Percentiles rank a stretch among this genome's conserved stretches.
phyloP scores from a whole-genome alignment of 331 rosid genomes.

The Dryas integrifolia region DNA sequence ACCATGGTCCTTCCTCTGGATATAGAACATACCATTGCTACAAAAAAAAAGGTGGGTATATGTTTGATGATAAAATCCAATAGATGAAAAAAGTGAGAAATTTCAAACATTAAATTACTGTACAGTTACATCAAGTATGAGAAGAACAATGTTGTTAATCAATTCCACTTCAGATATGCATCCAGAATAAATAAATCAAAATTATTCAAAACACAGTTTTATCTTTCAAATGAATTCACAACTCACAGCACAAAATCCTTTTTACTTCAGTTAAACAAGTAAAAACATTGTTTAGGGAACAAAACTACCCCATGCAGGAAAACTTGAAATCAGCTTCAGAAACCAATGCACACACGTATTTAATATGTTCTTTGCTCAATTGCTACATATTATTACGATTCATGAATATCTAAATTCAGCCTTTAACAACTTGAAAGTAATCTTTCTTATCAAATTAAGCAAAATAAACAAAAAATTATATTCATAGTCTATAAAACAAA shows the following conservation, averaged over 20 bases:
- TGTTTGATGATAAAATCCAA: conserved; percentile 25
- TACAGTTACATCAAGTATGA: not conserved
- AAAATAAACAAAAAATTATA: not conserved
- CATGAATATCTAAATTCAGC: not conserved
- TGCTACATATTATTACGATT: not conserved
- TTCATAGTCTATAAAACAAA: not conserved
- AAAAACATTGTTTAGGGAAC: not conserved
- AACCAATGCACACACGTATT: not conserved
- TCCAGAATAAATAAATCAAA: not conserved
- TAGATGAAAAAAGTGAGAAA: conserved; percentile 14
- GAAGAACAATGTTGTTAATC: not conserved
- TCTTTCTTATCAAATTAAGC: not conserved
- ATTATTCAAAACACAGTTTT: no score
- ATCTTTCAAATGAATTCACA: not conserved
- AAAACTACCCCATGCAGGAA: not conserved
- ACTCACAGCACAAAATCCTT: not conserved
- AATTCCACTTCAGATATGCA: not conserved
- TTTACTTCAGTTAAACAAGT: not conserved
- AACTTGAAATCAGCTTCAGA: not conserved
- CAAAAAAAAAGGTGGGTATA: conserved; percentile 17
- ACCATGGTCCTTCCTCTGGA: conserved; percentile 94
- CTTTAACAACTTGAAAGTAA: not conserved
- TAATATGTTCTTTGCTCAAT: not conserved
- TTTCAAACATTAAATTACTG: not conserved
- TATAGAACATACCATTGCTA: conserved; percentile 94